A percentile compares a stretch with the other conserved stretches of the same genome.
Conservation (phyloP, 352 stramenopile species). For the Globisporangium camurandrum region DNA sequence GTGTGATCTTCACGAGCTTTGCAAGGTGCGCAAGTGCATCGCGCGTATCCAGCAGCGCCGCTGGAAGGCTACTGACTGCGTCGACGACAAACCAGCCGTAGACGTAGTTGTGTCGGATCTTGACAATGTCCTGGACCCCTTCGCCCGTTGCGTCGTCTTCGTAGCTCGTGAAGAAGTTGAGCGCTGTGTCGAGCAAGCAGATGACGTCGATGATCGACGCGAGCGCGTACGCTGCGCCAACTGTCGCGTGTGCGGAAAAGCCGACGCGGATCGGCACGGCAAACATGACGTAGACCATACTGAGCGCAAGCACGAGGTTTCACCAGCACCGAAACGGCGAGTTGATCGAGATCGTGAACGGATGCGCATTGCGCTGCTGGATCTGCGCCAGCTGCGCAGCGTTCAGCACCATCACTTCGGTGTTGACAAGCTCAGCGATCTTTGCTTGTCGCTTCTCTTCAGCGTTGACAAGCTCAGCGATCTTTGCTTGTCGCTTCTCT, state of each 20-base stretch:
- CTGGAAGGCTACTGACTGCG: slow-evolving; percentile 45
- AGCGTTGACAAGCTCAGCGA: too few relatives aligned
- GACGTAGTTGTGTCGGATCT: slow-evolving; percentile 46
- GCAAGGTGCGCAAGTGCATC: slow-evolving; percentile 31
- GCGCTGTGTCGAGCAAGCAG: slow-evolving; percentile 42
- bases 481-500: slow-evolving; percentile 23
- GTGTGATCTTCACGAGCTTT: slow-evolving; percentile 50
- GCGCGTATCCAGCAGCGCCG: slow-evolving; percentile 23
- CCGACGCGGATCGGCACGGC: slow-evolving; percentile 47
- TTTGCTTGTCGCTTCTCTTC: slow-evolving; percentile 31
- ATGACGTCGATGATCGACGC: slow-evolving; percentile 46
- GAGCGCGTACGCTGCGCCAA: slow-evolving; percentile 25
- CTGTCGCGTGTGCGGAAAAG: slow-evolving; percentile 29
- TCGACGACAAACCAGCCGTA: slow-evolving; percentile 50
- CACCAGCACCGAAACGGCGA: slow-evolving; percentile 55
- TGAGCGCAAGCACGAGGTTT: slow-evolving; percentile 46
- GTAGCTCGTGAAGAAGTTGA: slow-evolving; percentile 65
- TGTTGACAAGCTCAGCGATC: slow-evolving; percentile 47
- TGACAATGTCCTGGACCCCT: slow-evolving; percentile 48
- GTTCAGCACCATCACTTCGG: slow-evolving; percentile 56
- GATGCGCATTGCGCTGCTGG: slow-evolving; percentile 36
- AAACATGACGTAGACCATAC: slow-evolving; percentile 46
- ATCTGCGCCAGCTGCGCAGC: slow-evolving; percentile 48
- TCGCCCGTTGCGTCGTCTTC: slow-evolving; percentile 52
- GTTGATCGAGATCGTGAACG: slow-evolving; percentile 52